Evolutionary conservation across 2,329 filamentous ascomycete species (phyloP).

Genomic region (Huntiella savannae): DNA sequence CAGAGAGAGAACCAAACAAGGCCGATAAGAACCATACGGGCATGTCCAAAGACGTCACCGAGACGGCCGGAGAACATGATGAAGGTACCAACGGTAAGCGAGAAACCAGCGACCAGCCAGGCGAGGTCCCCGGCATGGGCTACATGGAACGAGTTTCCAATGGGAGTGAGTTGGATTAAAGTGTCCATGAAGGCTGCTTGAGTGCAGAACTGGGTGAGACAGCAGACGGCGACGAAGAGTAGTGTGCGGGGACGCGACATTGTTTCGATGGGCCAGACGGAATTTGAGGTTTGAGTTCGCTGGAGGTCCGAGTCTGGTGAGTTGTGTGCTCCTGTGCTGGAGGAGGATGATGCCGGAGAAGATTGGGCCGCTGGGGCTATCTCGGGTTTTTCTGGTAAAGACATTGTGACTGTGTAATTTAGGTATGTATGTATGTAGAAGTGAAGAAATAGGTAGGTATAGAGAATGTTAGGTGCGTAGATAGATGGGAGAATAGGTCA

Average conservation of each 20-base stretch:
- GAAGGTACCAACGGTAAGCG: constrained; percentile 35
- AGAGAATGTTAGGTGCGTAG: not conserved
- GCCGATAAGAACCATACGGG: constrained; percentile 32
- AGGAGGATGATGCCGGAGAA: too few species aligned
- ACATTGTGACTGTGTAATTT: too few species aligned
- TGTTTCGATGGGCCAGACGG: constrained; percentile 8
- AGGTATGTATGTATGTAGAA: too few species aligned
- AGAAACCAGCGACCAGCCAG: constrained; percentile 40
- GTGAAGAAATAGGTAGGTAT: too few species aligned
- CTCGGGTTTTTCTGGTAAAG: too few species aligned
- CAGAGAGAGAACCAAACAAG: constrained; percentile 35
- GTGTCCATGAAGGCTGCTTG: constrained; percentile 19
- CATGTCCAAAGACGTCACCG: constrained; percentile 39
- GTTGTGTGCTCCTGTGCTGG: too few species aligned
- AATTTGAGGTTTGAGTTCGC: not conserved
- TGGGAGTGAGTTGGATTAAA: constrained; percentile 27
- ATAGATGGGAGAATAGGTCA: not conserved
- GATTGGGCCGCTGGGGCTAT: too few species aligned
- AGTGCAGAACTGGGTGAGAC: constrained; percentile 25
- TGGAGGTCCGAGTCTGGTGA: too few species aligned
- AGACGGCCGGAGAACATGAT: constrained; percentile 37
- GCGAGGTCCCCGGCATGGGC: constrained; percentile 25
- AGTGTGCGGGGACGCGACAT: constrained; percentile 16
- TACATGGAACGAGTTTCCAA: constrained; percentile 21
- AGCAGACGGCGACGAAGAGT: constrained; percentile 24